phyloP scores from a whole-genome alignment of 768 basidiomycete species.

The Tulasnella sp. region DNA sequence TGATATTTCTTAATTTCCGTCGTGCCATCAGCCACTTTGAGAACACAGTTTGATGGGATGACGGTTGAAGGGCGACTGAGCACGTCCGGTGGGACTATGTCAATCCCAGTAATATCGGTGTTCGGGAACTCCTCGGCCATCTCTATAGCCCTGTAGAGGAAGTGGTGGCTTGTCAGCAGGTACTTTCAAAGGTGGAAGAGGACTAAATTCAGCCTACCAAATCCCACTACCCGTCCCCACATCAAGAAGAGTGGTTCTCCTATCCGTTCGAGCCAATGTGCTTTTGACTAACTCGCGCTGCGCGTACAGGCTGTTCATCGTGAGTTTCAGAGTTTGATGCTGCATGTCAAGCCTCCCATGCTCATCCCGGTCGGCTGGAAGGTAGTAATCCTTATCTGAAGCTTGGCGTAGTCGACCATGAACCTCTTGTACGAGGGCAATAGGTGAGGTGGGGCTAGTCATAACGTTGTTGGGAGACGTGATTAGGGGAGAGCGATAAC shows the following conservation, averaged over 20 bases:
- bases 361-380: slow-evolving; percentile 29
- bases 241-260: slow-evolving; percentile 9
- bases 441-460: not conserved
- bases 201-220: not conserved
- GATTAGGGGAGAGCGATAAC: not conserved
- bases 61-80: not conserved
- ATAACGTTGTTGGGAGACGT: not conserved
- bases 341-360: slow-evolving; percentile 26
- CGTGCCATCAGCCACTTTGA: slow-evolving; percentile 29
- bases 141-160: slow-evolving; percentile 30
- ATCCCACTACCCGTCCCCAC: slow-evolving; percentile 30
- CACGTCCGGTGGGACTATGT: slow-evolving; percentile 30
- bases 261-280: not conserved
- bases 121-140: slow-evolving; percentile 36
- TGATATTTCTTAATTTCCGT: slow-evolving; percentile 30
- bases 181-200: not conserved
- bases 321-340: slow-evolving; percentile 22
- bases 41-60: slow-evolving; percentile 15
- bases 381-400: slow-evolving; percentile 24
- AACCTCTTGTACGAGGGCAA: not conserved
- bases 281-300: not conserved
- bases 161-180: not conserved
- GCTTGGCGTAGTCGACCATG: not conserved
- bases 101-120: slow-evolving; percentile 36
- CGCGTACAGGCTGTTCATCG: slow-evolving; percentile 19